Base-by-base conservation (phyloP, 805 yeast genomes). In the Myxozyma geophila region DNA sequence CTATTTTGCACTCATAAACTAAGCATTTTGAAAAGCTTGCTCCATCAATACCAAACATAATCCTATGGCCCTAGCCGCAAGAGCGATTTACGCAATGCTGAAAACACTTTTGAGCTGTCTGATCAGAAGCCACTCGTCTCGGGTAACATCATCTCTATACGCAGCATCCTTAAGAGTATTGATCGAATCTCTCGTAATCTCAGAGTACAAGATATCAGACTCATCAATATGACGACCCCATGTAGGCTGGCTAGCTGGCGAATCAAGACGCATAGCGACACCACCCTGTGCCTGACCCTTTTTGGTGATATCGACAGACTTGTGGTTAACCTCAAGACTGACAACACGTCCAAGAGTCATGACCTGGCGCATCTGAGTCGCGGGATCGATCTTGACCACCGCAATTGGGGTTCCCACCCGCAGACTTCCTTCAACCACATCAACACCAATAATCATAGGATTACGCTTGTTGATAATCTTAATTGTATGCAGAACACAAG, bases 191-290 rank as follows among this genome's bases (percentile, higher is more conserved):
- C 99, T 87, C 12, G 95, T 75, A 68, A 95, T 84, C 80, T 89
- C 82, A n/a, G 99, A 93, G 79, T 92, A 95, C 74, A 95, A 81
- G 52, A 84, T 82, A 77, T 95, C 99, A 63, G 85, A 81, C 79
- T 95, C 99, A 77, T 92, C 97, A 71, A 95, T 96, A 75, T 95
- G 99, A 81, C 99, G 90, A 68, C 99, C 99, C 98, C 98, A 95
- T 13, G 90, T 87, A 60, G 99, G 98, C 79, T 92, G 97, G 69
- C 90, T 93, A 9, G 70, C 59, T 50, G 96, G 89, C 69, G 96
- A 92, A 62, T 95, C 99, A 74, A 95, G 83, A 82, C 99, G 87
- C 89, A 95, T 90, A 67, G 99, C 99, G 68, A 93, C 98, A 85
- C 99, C 99, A 35, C 97, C 98, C 71, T 89, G 85, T 12, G 98